Percentiles rank a stretch among this genome's conserved stretches.
Evolutionary conservation across 1,284 basidiomycete genomes (phyloP).

Genomic region (Boletus smithii): DNA sequence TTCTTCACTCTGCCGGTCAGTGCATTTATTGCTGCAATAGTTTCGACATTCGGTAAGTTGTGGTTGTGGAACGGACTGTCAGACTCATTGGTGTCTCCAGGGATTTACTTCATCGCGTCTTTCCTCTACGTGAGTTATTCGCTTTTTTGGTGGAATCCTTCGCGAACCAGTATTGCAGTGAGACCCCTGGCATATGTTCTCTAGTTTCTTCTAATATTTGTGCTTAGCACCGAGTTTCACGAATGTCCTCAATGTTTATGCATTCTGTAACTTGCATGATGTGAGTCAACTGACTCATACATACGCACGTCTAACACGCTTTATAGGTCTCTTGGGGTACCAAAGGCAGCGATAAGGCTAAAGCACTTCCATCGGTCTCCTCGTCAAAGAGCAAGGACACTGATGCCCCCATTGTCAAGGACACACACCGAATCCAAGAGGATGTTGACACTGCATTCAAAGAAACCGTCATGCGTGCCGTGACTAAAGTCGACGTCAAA

Average conservation of each 20-base stretch:
- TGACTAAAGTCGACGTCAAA: slow-evolving; percentile 75
- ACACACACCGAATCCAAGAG: slow-evolving; percentile 74
- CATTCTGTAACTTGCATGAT: slow-evolving; percentile 93
- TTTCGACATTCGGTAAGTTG: slow-evolving; percentile 76
- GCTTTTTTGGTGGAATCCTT: not conserved
- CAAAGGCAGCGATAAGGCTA: slow-evolving; percentile 94
- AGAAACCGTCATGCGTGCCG: slow-evolving; percentile 88
- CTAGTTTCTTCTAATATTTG: slow-evolving; percentile 93
- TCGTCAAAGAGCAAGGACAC: slow-evolving; percentile 79
- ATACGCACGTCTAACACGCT: slow-evolving; percentile 7
- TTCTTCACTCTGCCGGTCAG: slow-evolving; percentile 79
- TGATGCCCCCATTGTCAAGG: slow-evolving; percentile 78
- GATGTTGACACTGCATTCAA: slow-evolving; percentile 94
- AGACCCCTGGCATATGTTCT: slow-evolving; percentile 98
- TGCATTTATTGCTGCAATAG: slow-evolving; percentile 81
- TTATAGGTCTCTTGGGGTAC: slow-evolving; percentile 85
- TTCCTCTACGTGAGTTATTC: slow-evolving; percentile 76
- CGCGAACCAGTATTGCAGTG: slow-evolving; percentile 46
- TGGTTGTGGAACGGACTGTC: not conserved
- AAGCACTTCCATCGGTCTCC: slow-evolving; percentile 87
- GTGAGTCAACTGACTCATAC: slow-evolving; percentile 40
- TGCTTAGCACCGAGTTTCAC: slow-evolving; percentile 88
- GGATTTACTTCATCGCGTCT: slow-evolving; percentile 80
- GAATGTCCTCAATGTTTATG: slow-evolving; percentile 94
- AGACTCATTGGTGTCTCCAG: slow-evolving; percentile 31